These are phyloP conservation scores for Silene noctiflora DNA, from an alignment of 179 eudicot genomes.

Conservation along the genomic window DNA sequence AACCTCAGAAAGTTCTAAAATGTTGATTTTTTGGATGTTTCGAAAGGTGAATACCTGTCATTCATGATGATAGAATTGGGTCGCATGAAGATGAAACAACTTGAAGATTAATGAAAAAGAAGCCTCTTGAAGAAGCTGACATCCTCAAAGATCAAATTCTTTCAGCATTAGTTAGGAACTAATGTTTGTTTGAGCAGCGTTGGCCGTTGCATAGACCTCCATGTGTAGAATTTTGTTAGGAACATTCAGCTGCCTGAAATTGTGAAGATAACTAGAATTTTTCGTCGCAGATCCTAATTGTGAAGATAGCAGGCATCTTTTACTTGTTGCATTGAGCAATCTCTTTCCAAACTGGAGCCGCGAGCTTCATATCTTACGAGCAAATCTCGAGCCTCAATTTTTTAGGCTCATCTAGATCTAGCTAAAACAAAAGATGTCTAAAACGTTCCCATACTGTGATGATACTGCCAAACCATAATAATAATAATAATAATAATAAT, in stretches of 20 bases:
- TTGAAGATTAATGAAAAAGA: constrained; percentile 3
- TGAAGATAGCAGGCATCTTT: too few species aligned
- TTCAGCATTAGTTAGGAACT: not conserved
- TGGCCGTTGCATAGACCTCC: constrained; percentile 9
- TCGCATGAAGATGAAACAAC: not conserved
- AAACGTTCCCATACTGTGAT: too few species aligned
- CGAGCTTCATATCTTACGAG: too few species aligned
- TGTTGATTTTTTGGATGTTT: not conserved
- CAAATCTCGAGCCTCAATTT: too few species aligned
- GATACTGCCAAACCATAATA: too few species aligned
- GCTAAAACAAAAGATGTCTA: too few species aligned
- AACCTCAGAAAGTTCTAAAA: constrained; percentile 47
- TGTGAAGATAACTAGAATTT: constrained; percentile 23
- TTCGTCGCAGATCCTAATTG: too few species aligned
- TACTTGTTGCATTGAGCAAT: too few species aligned
- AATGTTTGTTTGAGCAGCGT: constrained; percentile 3
- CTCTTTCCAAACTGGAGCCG: too few species aligned
- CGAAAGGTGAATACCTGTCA: not conserved
- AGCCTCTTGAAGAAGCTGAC: not conserved
- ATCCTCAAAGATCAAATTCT: not conserved
- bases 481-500: too few species aligned
- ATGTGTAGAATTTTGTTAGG: constrained; percentile 36
- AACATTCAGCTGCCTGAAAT: constrained; percentile 13
- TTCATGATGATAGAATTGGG: not conserved
- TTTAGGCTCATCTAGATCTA: too few species aligned